Evolutionary conservation across 805 yeast genomes (phyloP), one percentile per base, ranked within the genome.

Genomic region (Candida glaebosa): DNA sequence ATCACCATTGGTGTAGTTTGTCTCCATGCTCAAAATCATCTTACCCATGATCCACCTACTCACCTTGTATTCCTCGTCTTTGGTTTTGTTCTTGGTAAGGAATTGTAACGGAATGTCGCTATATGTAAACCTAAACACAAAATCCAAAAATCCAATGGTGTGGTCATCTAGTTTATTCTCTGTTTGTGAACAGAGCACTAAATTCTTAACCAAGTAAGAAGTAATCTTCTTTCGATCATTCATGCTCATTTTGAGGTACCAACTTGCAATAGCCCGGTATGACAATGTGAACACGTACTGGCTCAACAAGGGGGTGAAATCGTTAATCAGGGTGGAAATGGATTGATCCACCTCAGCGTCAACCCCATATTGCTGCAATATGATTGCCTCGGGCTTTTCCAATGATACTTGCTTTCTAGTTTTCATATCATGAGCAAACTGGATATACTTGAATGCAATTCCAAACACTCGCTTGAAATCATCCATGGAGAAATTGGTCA

Each of bases 391-490:
- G 33, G 44, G 45, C 26, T 46, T 38, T 19, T 58, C 19, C 18
- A 25, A n/a, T 15, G 22, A 10, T 38, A 47, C 40, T 47, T 40
- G 15, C 43, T 52, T 38, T 54, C 66, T 48, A 38, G 58, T 49
- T 47, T 65, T 49, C 42, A 60, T 54, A 49, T 84, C 89, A 39
- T 75, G 69, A 2, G 87, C 78, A 53, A 81, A 82, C 53, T 85
- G 87, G 41, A 87, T 83, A 51, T 81, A 83, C 51, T 82, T 82
- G 65, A 88, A 85, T 1, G 89, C 83, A 56, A 88, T 84, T 2
- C 86, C 96, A 65, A 88, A 86, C 2, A 87, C 87, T 36, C 89
- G 70, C 52, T 81, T 83, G 57, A 74, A 84, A 51, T 88, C 96
- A 38, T 85, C 93, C 15, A 74, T 71, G 3, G 86, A 84, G 55